Conservation (phyloP, 2,329 filamentous ascomycete genomes). For the Colletotrichum magnum region DNA sequence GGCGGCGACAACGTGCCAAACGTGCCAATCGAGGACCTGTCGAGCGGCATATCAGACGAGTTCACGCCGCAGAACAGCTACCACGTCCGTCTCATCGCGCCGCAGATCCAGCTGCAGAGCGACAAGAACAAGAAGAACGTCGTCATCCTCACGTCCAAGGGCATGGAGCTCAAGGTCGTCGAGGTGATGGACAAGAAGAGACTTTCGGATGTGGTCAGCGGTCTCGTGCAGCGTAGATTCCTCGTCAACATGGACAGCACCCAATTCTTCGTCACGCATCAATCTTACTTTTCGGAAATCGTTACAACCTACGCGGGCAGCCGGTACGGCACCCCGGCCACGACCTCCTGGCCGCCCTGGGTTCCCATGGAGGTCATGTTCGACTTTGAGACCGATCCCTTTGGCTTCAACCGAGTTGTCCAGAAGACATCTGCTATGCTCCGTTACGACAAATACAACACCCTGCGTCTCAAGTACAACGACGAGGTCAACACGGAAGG, state of each 20-base stretch:
- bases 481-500: conserved; percentile 86
- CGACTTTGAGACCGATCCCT: conserved; percentile 92
- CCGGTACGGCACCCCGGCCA: conserved; percentile 87
- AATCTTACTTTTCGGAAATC: conserved; percentile 88
- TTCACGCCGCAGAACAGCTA: conserved; percentile 95
- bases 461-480: conserved; percentile 95
- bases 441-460: conserved; percentile 98
- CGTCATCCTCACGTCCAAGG: conserved; percentile 96
- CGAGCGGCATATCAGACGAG: conserved; percentile 85
- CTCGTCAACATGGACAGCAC: conserved; percentile 96
- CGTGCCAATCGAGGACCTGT: conserved; percentile 72
- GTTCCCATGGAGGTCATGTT: conserved; percentile 99
- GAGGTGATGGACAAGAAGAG: conserved; percentile 97
- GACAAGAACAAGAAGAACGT: conserved; percentile 98
- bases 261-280: conserved; percentile 97
- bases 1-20: conserved; percentile 48
- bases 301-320: conserved; percentile 96
- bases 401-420: conserved; percentile 97
- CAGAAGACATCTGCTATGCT: conserved; percentile 96
- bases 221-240: conserved; percentile 94
- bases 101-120: conserved; percentile 97
- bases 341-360: conserved; percentile 97
- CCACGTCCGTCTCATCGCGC: conserved; percentile 93
- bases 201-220: conserved; percentile 92
- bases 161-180: conserved; percentile 97